Evolutionary conservation across 2,329 filamentous ascomycete genomes (phyloP).

Genomic region (Penicillium aurantiogriseum): DNA sequence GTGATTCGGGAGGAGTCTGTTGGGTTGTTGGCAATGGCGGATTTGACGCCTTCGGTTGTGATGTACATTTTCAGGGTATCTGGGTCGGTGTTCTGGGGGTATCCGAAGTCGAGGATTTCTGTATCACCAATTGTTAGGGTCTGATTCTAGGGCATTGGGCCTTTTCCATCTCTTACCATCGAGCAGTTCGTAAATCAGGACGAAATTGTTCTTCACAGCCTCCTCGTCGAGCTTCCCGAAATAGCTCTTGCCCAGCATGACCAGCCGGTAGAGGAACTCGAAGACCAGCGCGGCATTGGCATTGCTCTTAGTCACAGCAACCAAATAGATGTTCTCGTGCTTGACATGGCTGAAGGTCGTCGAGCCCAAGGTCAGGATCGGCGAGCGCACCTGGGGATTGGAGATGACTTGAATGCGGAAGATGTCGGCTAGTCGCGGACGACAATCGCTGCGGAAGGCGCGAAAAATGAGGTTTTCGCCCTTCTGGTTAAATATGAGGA

Average conservation of each 20-base stretch:
- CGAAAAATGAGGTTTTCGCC: constrained; percentile 99
- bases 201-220: constrained; percentile 99
- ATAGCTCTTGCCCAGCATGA: constrained; percentile 87
- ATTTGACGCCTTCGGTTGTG: constrained; percentile 97
- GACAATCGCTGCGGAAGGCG: constrained; percentile 97
- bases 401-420: constrained; percentile 99
- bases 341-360: constrained; percentile 99
- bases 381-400: constrained; percentile 94
- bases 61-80: constrained; percentile 99
- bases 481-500: constrained; percentile 98
- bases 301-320: constrained; percentile 97
- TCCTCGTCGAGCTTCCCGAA: constrained; percentile 99
- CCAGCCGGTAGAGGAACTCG: constrained; percentile 92
- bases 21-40: constrained; percentile 61
- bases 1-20: constrained; percentile 98
- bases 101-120: constrained; percentile 99
- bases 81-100: constrained; percentile 97
- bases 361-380: constrained; percentile 93
- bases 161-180: constrained; percentile 61
- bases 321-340: constrained; percentile 97
- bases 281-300: constrained; percentile 97
- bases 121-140: neutral
- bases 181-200: constrained; percentile 93
- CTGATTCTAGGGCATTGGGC: neutral
- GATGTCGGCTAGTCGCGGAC: constrained; percentile 94